phyloP scores from a whole-genome alignment of 1,284 basidiomycete genomes.

The Puccinia triticina region DNA sequence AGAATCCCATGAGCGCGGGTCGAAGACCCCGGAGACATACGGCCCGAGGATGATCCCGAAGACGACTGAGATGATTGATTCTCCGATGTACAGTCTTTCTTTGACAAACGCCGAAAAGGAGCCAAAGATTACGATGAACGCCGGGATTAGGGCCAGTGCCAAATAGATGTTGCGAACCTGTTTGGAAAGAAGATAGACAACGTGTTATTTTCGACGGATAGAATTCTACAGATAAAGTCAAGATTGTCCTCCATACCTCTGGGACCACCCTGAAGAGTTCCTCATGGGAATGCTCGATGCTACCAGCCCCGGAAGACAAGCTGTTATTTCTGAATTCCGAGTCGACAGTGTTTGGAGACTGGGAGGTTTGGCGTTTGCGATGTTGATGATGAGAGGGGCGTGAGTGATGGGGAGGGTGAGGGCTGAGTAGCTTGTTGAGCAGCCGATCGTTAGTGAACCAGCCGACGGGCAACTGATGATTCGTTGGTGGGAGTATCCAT shows the following conservation, averaged over 20 bases:
- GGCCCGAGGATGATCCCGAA: conserved; percentile 92
- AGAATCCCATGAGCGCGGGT: conserved; percentile 80
- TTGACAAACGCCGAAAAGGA: conserved; percentile 49
- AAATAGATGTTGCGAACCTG: conserved; percentile 31
- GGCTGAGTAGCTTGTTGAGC: neutral
- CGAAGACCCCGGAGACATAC: conserved; percentile 79
- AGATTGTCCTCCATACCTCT: conserved; percentile 9
- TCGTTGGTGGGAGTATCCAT: neutral
- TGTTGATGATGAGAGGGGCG: neutral
- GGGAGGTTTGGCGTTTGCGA: neutral
- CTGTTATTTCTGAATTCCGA: conserved; percentile 27
- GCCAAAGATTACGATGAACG: conserved; percentile 48
- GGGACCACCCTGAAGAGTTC: conserved; percentile 37
- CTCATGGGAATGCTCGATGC: conserved; percentile 29
- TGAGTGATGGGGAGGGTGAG: neutral
- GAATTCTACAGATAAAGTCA: no score
- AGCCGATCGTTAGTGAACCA: conserved; percentile 2
- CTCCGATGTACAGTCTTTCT: conserved; percentile 78
- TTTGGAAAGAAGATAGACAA: neutral
- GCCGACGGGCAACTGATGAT: conserved; percentile 1
- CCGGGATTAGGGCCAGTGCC: conserved; percentile 40
- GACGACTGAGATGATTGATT: conserved; percentile 91
- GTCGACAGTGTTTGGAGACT: conserved; percentile 1
- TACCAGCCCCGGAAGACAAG: conserved; percentile 14
- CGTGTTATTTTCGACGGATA: neutral